Evolutionary conservation across 78 protist genomes (phyloP).

Genomic region (Isochrysis galbana): DNA sequence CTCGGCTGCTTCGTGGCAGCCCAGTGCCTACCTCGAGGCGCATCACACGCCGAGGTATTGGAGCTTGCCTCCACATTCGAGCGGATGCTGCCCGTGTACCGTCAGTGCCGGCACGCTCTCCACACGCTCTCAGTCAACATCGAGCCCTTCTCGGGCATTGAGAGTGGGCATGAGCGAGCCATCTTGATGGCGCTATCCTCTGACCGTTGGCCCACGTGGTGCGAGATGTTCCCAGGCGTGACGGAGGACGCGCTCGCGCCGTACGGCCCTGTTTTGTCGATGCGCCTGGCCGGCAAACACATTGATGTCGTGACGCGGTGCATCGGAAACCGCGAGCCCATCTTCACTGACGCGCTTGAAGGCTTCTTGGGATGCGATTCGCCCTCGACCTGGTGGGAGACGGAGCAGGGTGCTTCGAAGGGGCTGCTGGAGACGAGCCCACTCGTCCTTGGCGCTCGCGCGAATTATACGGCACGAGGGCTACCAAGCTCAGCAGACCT

Average conservation of each 20-base stretch:
- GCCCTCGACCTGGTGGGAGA: neutral
- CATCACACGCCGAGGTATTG: neutral
- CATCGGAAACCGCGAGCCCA: neutral
- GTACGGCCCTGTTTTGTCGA: neutral
- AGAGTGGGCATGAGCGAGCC: no score
- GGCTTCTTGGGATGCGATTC: no score
- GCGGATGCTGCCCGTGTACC: neutral
- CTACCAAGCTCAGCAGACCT: neutral
- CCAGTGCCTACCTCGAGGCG: neutral
- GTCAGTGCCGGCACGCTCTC: neutral
- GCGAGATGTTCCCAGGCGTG: neutral
- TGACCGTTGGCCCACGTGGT: neutral
- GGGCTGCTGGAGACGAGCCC: neutral
- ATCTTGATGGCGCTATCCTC: neutral
- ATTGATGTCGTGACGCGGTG: neutral
- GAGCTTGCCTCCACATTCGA: neutral
- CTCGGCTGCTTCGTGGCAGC: neutral
- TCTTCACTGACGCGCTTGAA: neutral
- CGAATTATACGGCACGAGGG: neutral
- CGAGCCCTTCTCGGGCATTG: neutral
- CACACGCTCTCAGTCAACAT: neutral
- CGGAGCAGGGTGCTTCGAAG: neutral
- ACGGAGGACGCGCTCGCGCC: neutral
- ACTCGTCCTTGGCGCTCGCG: neutral
- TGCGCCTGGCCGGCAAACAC: neutral